Base-by-base conservation (phyloP, 2,329 filamentous ascomycete genomes). In the Plenodomus biglobosus region DNA sequence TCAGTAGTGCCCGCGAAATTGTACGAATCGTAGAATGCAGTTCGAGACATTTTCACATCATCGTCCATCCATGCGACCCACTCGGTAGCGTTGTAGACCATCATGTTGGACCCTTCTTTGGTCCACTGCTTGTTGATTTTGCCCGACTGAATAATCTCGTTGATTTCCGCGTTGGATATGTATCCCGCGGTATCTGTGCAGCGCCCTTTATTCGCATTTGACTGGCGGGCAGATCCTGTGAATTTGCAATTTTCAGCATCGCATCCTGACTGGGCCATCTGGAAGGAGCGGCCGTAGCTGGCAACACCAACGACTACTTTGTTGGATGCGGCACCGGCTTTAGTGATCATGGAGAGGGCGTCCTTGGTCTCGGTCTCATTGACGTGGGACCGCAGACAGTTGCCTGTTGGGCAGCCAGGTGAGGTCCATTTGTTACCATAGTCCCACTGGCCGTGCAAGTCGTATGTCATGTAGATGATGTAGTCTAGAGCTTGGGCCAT, bases 371-470 rank as follows among this genome's bases (percentile, higher is more conserved):
- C 71, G 0, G 73, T 75, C 20, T 60, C 22, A 52, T 76, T 76
- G 18, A 75, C 59, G 37, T 74, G 68, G 2, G 55, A 64, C 2
- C 74, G 56, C 1, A 68, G 41, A 42, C 64, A 69, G 22, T 65
- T 58, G 3, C 65, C 66, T 16, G 32, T 42, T 1, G 40, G 18
- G 43, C 74, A 76, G 7, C 68, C 70, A 2, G 50, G 22, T 7
- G 43, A 44, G 0, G 67, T 39, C 35, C 44, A 67, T 1, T 53
- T 40, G 47, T 74, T 76, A 30, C 55, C 62, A 19, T 61, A 63
- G 46, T 75, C 73, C 72, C 72, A 76, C 44, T 76, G 71, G 2
- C 73, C 73, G 46, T 76, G 70, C 38, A 76, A 44, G 40, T 69
- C 64, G 38, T 70, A 69, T 1, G 64, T 67, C 64, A 70, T 70